Percentiles rank a stretch among this genome's conserved stretches.
These are phyloP conservation scores for Blumeria hordei DNA, from an alignment of 2,329 filamentous ascomycete genomes.

Conservation along the genomic window DNA sequence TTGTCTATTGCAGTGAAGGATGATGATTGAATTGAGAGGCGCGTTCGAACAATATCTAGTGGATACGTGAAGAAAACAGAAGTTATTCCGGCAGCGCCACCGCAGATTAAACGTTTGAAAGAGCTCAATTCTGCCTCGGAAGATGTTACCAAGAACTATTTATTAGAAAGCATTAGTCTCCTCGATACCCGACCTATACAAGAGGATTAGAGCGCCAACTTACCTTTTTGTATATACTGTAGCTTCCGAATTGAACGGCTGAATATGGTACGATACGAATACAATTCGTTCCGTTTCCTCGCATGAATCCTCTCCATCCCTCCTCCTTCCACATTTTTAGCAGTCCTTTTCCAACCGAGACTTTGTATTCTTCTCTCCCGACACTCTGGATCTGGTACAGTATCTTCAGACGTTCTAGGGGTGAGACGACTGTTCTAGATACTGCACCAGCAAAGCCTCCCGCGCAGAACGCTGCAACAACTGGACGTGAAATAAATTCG, in stretches of 20 bases:
- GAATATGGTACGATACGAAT: constrained; percentile 96
- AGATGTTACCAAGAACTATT: constrained; percentile 49
- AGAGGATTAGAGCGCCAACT: constrained; percentile 14
- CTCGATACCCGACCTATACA: neutral
- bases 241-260: constrained; percentile 92
- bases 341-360: constrained; percentile 72
- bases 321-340: constrained; percentile 94
- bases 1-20: constrained; percentile 59
- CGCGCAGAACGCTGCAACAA: constrained; percentile 77
- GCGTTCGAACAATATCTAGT: constrained; percentile 87
- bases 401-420: constrained; percentile 87
- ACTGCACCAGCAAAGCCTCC: constrained; percentile 88
- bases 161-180: neutral
- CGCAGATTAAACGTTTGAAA: constrained; percentile 59
- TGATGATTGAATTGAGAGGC: constrained; percentile 89
- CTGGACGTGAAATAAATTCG: constrained; percentile 48
- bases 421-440: constrained; percentile 91
- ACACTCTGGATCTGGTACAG: constrained; percentile 89
- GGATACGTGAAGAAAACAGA: constrained; percentile 91
- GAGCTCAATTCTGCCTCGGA: constrained; percentile 53
- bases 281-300: constrained; percentile 94
- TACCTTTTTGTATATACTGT: constrained; percentile 90
- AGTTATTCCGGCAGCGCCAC: constrained; percentile 78
- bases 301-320: constrained; percentile 92
- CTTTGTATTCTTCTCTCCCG: constrained; percentile 76